Evolutionary conservation across 2,329 filamentous ascomycete genomes (phyloP), one percentile per base, ranked within the genome.

Genomic region (Aspergillus udagawae): DNA sequence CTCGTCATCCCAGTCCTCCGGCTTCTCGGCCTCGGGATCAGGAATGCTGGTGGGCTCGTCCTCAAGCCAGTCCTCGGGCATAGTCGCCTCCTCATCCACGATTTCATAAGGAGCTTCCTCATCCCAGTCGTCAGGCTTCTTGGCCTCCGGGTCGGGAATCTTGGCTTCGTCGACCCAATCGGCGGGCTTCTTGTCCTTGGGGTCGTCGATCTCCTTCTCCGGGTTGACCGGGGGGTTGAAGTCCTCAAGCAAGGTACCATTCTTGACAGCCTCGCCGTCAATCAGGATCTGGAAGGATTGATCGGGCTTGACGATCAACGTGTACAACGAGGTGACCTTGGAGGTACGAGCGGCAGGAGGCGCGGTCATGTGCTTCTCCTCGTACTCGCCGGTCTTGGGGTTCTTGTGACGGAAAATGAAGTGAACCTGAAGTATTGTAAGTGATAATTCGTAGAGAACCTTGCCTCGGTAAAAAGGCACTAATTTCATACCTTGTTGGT

Each of bases 321-420:
- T 97, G 85, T 99, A 99, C 62, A 99, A 88, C 77, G 93, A 89
- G 62, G 90, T 90, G 63, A 91, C 88, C 87, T 97, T 97, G 81
- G 87, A 83, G 71, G 96, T 94, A 75, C 88, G 89, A 73, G 92
- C 92, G 58, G 88, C 83, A 60, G 94, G 92, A 64, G 93, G 88
- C 69, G 84, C 84, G 74, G 85, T 86, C 63, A 99, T 85, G 80
- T 99, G 94, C 88, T 99, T 99, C 90, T 99, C 94, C 85, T 99
- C 93, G 73, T 99, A 99, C 79, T 97, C 91, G 82, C 93, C 93
- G 49, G 92, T 97, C 90, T 96, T 97, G 75, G 94, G 94, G 86
- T 97, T 99, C 90, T 97, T 99, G 89, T 99, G 94, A 80, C 95
- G 94, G 87, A 99, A 96, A 78, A 99, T 99, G 82, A 99, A 96